Base-by-base conservation (phyloP, 2,329 filamentous ascomycete species). In the Penicillium sp. region DNA sequence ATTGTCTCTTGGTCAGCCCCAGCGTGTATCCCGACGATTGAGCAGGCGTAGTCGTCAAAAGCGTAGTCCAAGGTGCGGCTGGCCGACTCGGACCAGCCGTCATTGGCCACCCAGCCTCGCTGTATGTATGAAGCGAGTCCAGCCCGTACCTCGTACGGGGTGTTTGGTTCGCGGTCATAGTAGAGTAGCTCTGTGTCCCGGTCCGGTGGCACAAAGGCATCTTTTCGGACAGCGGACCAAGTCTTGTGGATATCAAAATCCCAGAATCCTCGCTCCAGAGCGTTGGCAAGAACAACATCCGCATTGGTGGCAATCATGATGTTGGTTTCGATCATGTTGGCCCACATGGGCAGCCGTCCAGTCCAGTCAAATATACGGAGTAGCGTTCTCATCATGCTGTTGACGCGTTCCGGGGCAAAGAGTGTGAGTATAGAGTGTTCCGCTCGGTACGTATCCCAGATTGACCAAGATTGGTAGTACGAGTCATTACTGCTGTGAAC, bases 221-320 rank as follows among this genome's bases (percentile, higher is more conserved):
- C 67, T 39, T 70, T 71, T 14, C 58, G 57, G 1, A 74, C 71
- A 0, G 65, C 71, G 8, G 56, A 38, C 71, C 71, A 75, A 0
- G 70, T 68, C 28, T 67, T 68, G 3, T 41, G 26, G n/a, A 73
- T 47, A 29, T 74, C 58, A 30, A 74, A 75, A 11, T 54, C 60
- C 1, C 51, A 57, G 45, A 74, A 75, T 2, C 68, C 69, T 4
- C 68, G 61, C 7, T 59, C 54, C 0, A 74, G 57, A 0, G 72
- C 71, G 39, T 74, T 74, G n/a, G 72, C 68, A 3, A 75, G 53
- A 2, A 75, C 68, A 1, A 64, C 71, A 33, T 74, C 71, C 10
- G 69, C 71, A 41, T 74, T 71, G 0, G 71, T 74, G 2, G 70
- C 70, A 23, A 74, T 71, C 72, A 74, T 75, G 44, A 73, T 74